phyloP scores from a whole-genome alignment of 352 stramenopile species.

The Phytopythium kandeliae region DNA sequence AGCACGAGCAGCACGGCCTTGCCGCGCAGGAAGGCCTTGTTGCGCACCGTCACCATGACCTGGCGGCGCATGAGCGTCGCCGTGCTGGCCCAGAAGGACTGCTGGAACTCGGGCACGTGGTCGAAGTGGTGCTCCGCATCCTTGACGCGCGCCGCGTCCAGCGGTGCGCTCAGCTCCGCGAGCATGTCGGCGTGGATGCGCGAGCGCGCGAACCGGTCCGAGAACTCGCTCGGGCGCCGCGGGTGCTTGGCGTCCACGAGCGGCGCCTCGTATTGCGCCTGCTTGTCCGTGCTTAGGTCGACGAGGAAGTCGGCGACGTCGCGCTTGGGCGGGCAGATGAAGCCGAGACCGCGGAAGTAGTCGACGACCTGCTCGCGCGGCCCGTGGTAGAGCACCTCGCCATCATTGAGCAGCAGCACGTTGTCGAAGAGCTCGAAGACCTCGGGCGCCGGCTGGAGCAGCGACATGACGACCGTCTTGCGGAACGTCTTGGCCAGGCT shows the following conservation, averaged over 20 bases:
- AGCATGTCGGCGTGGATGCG: conserved; percentile 17
- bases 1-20: conserved; percentile 29
- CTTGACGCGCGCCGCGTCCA: conserved; percentile 6
- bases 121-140: conserved; percentile 73
- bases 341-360: conserved; percentile 30
- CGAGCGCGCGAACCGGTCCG: conserved; percentile 18
- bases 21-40: conserved; percentile 28
- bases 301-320: conserved; percentile 35
- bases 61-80: conserved; percentile 31
- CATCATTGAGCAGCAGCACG: conserved; percentile 77
- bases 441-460: conserved; percentile 85
- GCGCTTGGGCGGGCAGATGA: conserved; percentile 19
- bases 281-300: conserved; percentile 25
- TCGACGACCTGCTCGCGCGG: conserved; percentile 11
- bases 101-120: conserved; percentile 23
- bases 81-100: conserved; percentile 19
- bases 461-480: conserved; percentile 29
- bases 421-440: conserved; percentile 90
- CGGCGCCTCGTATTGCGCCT: conserved; percentile 22
- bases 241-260: conserved; percentile 7
- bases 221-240: conserved; percentile 15
- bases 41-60: conserved; percentile 39
- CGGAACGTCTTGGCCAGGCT: conserved; percentile 10
- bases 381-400: conserved; percentile 66
- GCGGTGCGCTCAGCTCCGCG: conserved; percentile 11